Evolutionary conservation across 106 monocot genomes (phyloP).

Genomic region (Dioscorea dumetorum): DNA sequence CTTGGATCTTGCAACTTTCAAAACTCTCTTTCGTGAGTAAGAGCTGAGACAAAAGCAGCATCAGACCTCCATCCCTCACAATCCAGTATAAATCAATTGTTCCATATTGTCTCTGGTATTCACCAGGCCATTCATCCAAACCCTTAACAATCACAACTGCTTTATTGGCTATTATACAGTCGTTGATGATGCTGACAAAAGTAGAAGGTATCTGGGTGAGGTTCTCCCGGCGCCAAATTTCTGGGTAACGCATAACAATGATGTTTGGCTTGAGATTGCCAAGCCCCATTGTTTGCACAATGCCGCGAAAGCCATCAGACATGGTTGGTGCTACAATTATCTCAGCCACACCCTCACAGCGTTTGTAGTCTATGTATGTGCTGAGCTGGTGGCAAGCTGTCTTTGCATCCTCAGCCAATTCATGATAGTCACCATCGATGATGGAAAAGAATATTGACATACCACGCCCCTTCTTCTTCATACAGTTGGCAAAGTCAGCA

Average conservation of each 20-base stretch:
- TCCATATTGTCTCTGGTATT: constrained; percentile 92
- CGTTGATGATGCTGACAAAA: constrained; percentile 92
- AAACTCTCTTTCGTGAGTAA: constrained; percentile 90
- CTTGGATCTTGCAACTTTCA: constrained; percentile 94
- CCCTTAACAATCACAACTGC: constrained; percentile 97
- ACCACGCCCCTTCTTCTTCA: constrained; percentile 98
- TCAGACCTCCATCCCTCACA: constrained; percentile 93
- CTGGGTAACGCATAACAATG: constrained; percentile 95
- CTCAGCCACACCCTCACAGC: constrained; percentile 92
- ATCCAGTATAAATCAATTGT: constrained; percentile 99
- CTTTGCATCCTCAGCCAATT: constrained; percentile 87
- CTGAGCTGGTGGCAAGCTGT: constrained; percentile 71
- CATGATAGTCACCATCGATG: constrained; percentile 89
- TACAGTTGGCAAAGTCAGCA: constrained; percentile 96
- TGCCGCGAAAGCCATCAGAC: constrained; percentile 88
- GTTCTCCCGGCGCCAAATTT: constrained; percentile 97
- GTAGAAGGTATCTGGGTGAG: constrained; percentile 85
- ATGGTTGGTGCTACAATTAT: constrained; percentile 85
- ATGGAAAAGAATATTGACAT: constrained; percentile 93
- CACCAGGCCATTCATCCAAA: constrained; percentile 96
- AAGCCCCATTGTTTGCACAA: constrained; percentile 96
- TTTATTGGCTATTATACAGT: constrained; percentile 95
- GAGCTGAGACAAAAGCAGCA: constrained; percentile 93
- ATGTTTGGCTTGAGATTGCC: constrained; percentile 98
- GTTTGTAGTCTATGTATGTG: constrained; percentile 91